Percentiles rank a stretch among this genome's conserved stretches.
These are phyloP conservation scores for Gymnopilus junonius DNA, from an alignment of 768 basidiomycete genomes.

Conservation along the genomic window DNA sequence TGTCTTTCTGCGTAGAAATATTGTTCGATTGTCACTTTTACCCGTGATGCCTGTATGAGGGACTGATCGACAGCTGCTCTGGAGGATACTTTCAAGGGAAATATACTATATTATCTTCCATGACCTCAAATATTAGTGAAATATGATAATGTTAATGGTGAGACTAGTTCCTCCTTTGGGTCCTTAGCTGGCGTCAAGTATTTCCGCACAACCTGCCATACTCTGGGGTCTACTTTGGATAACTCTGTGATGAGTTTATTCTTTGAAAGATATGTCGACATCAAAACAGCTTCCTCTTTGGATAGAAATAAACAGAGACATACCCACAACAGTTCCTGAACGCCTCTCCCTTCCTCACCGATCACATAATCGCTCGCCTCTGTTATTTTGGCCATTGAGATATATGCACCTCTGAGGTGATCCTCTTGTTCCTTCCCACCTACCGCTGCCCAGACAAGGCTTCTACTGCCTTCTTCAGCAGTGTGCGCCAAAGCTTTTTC, in stretches of 20 bases:
- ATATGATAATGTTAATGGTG: background rate
- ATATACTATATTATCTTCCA: too few species aligned
- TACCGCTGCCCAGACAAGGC: conserved; percentile 36
- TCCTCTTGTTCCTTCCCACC: conserved; percentile 23
- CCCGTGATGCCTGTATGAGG: too few species aligned
- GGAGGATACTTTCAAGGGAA: too few species aligned
- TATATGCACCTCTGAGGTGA: conserved; percentile 33
- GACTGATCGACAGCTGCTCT: too few species aligned
- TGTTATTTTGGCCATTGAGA: conserved; percentile 24
- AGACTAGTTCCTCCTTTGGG: background rate
- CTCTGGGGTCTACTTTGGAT: conserved; percentile 14
- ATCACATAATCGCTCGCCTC: conserved; percentile 36
- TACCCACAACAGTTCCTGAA: conserved; percentile 36
- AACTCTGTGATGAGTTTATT: conserved; percentile 21
- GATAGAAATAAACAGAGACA: background rate
- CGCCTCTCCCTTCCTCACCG: conserved; percentile 27
- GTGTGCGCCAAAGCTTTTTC: conserved; percentile 39
- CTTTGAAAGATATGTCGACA: conserved; percentile 2
- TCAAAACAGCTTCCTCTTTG: background rate
- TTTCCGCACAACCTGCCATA: conserved; percentile 17
- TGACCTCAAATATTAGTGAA: background rate
- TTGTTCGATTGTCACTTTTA: too few species aligned
- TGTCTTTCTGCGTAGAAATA: too few species aligned
- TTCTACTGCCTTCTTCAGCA: conserved; percentile 41
- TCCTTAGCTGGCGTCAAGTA: conserved; percentile 11